phyloP scores from a whole-genome alignment of 371 early-diverging fungal species.

The Smittium mucronatum region DNA sequence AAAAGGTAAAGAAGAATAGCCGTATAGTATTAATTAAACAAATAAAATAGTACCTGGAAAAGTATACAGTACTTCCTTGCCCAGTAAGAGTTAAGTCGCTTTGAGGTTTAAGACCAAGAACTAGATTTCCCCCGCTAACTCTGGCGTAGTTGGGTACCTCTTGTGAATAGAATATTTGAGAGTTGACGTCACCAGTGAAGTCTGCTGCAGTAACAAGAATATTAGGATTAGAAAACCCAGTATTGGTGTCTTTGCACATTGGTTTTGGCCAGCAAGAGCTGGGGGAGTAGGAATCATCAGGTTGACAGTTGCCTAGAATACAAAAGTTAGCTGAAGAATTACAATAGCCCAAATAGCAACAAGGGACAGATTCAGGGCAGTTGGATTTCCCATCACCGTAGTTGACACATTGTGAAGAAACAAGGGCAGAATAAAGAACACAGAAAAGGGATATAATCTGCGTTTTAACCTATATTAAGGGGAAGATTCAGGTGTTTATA shows the following conservation, averaged over 20 bases:
- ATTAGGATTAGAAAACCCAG: constrained; percentile 20
- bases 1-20: too few species aligned
- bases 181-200: constrained; percentile 35
- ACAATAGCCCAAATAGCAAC: constrained; percentile 30
- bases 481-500: too few species aligned
- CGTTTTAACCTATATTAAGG: too few species aligned
- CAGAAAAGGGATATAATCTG: too few species aligned
- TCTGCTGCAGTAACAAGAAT: constrained; percentile 26
- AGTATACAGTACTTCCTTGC: constrained; percentile 10
- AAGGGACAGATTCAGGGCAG: constrained; percentile 26
- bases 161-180: constrained; percentile 26
- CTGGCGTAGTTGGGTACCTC: constrained; percentile 31
- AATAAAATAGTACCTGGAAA: constrained; percentile 14
- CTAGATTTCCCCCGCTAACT: constrained; percentile 23
- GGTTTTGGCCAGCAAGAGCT: constrained; percentile 38
- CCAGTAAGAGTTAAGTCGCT: background rate
- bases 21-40: too few species aligned
- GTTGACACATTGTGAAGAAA: background rate
- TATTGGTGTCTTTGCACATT: constrained; percentile 27
- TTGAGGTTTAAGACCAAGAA: constrained; percentile 20
- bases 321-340: constrained; percentile 29
- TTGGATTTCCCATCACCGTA: constrained; percentile 16
- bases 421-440: background rate
- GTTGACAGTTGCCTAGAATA: constrained; percentile 34
- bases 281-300: constrained; percentile 32